A percentile compares a stretch with the other conserved stretches of the same genome.
phyloP scores from a whole-genome alignment of 768 basidiomycete genomes.

The Tubosaeta sp. region DNA sequence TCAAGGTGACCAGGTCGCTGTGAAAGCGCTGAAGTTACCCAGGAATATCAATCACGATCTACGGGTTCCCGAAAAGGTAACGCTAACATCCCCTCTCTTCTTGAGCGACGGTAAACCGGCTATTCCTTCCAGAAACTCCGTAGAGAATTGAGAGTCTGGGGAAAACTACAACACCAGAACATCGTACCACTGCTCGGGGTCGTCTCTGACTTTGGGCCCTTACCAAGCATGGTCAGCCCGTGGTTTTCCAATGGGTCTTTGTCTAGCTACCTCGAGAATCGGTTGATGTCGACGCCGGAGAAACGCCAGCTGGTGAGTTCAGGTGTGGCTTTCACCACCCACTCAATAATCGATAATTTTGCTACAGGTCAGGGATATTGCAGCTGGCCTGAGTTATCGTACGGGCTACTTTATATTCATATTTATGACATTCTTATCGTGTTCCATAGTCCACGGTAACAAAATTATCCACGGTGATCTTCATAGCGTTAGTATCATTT shows the following conservation, averaged over 20 bases:
- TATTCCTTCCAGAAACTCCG: slow-evolving; percentile 18
- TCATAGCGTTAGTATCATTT: slow-evolving; percentile 26
- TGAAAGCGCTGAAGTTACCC: too few relatives aligned
- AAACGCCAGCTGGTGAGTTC: slow-evolving; percentile 13
- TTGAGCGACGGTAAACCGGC: neutral
- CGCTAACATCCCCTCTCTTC: neutral
- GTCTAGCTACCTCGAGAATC: slow-evolving; percentile 13
- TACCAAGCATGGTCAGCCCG: slow-evolving; percentile 31
- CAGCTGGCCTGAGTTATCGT: slow-evolving; percentile 23
- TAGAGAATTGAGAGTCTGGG: slow-evolving; percentile 26
- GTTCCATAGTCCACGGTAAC: slow-evolving; percentile 17
- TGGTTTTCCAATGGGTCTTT: slow-evolving; percentile 29
- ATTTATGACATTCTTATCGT: neutral
- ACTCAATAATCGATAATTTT: neutral
- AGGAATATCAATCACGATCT: neutral
- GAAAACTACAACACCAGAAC: slow-evolving; percentile 17
- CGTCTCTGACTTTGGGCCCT: slow-evolving; percentile 27
- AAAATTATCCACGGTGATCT: slow-evolving; percentile 34
- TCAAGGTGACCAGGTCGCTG: too few relatives aligned
- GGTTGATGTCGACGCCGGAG: neutral
- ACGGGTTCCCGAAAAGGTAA: slow-evolving; percentile 12
- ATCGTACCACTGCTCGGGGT: slow-evolving; percentile 15
- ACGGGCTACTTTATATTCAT: neutral
- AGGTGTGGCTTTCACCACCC: neutral
- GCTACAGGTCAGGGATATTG: slow-evolving; percentile 20